phyloP scores from a whole-genome alignment of 441 rosid species.

The Arabidopsis lyrata region DNA sequence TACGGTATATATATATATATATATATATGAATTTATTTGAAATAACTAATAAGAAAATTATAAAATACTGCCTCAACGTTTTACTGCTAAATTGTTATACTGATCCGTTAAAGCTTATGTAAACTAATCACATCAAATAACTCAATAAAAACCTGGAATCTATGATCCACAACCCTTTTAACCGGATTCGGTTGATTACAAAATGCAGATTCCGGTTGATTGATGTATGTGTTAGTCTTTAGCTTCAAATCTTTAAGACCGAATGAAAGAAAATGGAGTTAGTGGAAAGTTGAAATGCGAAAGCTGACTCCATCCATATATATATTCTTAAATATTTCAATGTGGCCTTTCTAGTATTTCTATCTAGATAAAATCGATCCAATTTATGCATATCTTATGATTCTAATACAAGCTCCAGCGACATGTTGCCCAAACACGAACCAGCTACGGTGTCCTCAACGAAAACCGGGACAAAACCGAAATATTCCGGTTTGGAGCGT shows the following conservation, averaged over 20 bases:
- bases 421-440: not conserved
- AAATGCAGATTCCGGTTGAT: not conserved
- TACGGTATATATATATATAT: no score
- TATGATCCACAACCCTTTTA: not conserved
- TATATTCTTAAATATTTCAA: not conserved
- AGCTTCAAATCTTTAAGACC: slow-evolving; percentile 2
- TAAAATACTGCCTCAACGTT: no score
- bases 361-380: not conserved
- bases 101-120: not conserved
- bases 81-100: not conserved
- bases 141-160: no score
- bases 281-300: slow-evolving; percentile 21
- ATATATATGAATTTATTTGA: no score
- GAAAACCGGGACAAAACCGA: slow-evolving; percentile 6
- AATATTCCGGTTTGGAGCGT: slow-evolving; percentile 9
- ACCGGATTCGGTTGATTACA: not conserved
- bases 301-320: slow-evolving; percentile 14
- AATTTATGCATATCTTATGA: not conserved
- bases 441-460: not conserved
- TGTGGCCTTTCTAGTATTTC: not conserved
- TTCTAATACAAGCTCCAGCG: not conserved
- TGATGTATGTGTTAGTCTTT: not conserved
- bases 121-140: not conserved
- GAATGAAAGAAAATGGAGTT: slow-evolving; percentile 17
- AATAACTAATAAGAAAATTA: no score